These are phyloP conservation scores for Lagenaria siceraria DNA, from an alignment of 306 rosid species.

Conservation along the genomic window DNA sequence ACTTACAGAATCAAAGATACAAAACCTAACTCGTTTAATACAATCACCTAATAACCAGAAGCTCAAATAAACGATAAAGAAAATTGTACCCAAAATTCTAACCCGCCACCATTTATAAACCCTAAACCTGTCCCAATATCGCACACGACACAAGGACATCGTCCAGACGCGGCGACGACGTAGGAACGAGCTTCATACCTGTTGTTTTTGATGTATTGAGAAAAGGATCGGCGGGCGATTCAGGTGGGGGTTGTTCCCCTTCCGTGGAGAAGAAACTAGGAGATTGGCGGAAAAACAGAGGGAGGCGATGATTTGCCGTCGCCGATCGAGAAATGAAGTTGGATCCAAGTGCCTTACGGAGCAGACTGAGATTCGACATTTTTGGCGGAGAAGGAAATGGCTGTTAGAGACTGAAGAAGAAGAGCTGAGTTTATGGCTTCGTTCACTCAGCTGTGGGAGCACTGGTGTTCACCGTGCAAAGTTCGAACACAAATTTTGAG, in stretches of 20 bases:
- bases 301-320: constrained; percentile 14
- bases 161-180: not conserved
- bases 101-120: constrained; percentile 9
- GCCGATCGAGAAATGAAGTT: constrained; percentile 14
- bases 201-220: constrained; percentile 12
- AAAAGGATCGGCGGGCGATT: constrained; percentile 17
- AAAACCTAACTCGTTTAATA: not conserved
- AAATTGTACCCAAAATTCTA: not conserved
- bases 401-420: not conserved
- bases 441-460: not conserved
- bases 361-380: constrained; percentile 35
- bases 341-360: constrained; percentile 38
- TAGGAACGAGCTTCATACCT: constrained; percentile 20
- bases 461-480: not conserved
- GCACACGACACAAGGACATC: not conserved
- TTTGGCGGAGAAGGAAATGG: not conserved
- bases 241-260: constrained; percentile 26
- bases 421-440: not conserved
- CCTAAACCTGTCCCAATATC: not conserved
- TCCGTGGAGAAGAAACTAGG: constrained; percentile 46
- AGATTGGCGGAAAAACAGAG: constrained; percentile 13
- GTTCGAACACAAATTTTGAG: not conserved
- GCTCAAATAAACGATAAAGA: not conserved
- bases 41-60: not conserved
- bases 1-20: not conserved